Base-by-base conservation (phyloP, 164 flowering plant genomes). In the Vitis rotundifolia region DNA sequence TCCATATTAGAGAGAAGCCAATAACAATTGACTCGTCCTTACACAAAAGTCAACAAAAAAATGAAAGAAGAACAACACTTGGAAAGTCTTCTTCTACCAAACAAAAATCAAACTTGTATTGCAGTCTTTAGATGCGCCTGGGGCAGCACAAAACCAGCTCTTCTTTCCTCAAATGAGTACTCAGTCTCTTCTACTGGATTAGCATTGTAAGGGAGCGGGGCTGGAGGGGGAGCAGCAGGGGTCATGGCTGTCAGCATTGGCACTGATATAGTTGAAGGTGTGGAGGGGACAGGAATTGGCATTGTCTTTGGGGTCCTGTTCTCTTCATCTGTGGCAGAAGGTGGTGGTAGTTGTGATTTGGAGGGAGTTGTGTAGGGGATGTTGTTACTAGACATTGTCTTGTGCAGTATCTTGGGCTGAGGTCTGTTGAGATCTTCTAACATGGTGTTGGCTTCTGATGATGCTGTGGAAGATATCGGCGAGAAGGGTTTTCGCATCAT, bases 171-270 rank as follows among this genome's bases (percentile, higher is more conserved):
- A 16, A 87, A 87, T 5, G 91, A 87, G 71, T 88, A 86, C 28
- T 88, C 92, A 29, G 73, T 70, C 52, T 75, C 88, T 59, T 81
- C 84, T 8, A 19, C 31, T 22, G 62, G 54, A 15, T 44, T 72
- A 4, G 55, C 31, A 7, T 63, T 44, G 14, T 37, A 66, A 49
- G 61, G 50, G 12, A 72, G n/a, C 9, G 66, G 63, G 0, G 62
- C 10, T 28, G 67, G 62, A 47, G 65, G 62, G 52, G 74, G 83
- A 53, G 79, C 86, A 3, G 97, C 86, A 3, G 97, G 92, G 13
- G 93, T 94, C 29, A 66, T 64, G 3, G 84, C 86, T 8, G 88
- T 92, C 77, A 86, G 94, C 97, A 92, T 94, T 31, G 96, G 87
- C 6, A 87, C 83, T 0, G 89, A 81, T 57, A 83, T 72, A 1